These are phyloP conservation scores for Arabis hirsuta DNA, from an alignment of 345 rosid genomes.

Conservation along the genomic window DNA sequence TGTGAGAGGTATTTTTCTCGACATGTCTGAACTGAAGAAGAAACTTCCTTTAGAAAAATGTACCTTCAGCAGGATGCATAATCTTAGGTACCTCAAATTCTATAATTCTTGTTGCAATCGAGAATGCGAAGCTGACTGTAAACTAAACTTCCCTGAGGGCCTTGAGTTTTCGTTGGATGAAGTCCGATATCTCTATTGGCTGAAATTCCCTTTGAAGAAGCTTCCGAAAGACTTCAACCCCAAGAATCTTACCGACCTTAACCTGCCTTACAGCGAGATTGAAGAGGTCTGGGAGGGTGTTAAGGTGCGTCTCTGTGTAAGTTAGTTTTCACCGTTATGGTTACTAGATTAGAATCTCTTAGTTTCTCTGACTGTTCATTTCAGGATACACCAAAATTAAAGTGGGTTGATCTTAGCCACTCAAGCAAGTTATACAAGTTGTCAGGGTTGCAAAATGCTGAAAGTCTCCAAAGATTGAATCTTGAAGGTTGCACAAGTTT, in stretches of 20 bases:
- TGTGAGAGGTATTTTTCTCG: constrained; percentile 39
- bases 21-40: constrained; percentile 18
- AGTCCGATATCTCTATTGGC: constrained; percentile 39
- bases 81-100: constrained; percentile 43
- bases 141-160: constrained; percentile 3
- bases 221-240: constrained; percentile 40
- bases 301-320: constrained; percentile 29
- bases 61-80: constrained; percentile 30
- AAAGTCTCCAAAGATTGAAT: constrained; percentile 34
- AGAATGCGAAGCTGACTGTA: not conserved
- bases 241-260: constrained; percentile 36
- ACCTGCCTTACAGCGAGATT: constrained; percentile 29
- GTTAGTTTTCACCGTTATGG: not conserved
- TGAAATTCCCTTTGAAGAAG: constrained; percentile 29
- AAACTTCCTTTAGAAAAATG: not conserved
- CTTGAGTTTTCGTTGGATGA: constrained; percentile 20
- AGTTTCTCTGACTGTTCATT: not conserved
- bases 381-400: constrained; percentile 44
- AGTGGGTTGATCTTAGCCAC: constrained; percentile 33
- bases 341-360: not conserved
- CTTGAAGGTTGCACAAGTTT: constrained; percentile 43
- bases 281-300: constrained; percentile 35
- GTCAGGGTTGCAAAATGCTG: constrained; percentile 36
- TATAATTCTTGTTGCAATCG: constrained; percentile 16
- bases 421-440: constrained; percentile 29